Evolutionary conservation across 2,329 filamentous ascomycete genomes (phyloP), one percentile per base, ranked within the genome.

Genomic region (Sarocladium strictum): DNA sequence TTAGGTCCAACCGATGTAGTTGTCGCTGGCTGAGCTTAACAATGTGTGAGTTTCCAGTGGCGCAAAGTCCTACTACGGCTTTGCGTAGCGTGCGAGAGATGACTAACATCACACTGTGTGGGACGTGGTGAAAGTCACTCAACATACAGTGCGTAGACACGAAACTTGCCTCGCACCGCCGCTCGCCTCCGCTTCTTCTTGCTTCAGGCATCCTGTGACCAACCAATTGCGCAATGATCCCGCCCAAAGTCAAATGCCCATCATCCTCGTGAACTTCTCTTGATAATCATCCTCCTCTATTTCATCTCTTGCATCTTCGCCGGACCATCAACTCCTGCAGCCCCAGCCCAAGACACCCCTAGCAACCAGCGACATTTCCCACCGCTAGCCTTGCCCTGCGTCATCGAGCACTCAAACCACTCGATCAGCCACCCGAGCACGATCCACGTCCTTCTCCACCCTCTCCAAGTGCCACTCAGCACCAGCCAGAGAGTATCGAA

Each of bases 391-490:
- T 33, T 23, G 27, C 47, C 47, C 47, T 51, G 47, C 47, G 47
- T 51, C 47, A 51, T 51, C 47, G 17, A 51, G 15, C 26, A 33
- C 7, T 15, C 12, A 6, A 21, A 5, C 17, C 47, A 10, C 17
- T 51, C 47, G 27, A 37, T 51, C 47, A 35, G n/a, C 47, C 29
- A 24, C 43, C 19, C 15, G 17, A 33, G 47, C 27, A 35, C 47
- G 47, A 51, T 51, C 29, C 47, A 51, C 47, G 47, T 29, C 47
- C 7, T 51, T 35, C 27, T 35, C 47, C 47, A 37, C 43, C 27
- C 23, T 27, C 23, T 27, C 15, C 27, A 47, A 29, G 43, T 29
- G 23, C 7, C 43, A 12, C 3, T 29, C 10, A 43, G 40, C 40
- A 24, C 6, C n/a, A 21, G 17, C 21, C 37, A 40, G 10, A 17